phyloP scores from a whole-genome alignment of 768 basidiomycete species.

The Lactarius sanguifluus region DNA sequence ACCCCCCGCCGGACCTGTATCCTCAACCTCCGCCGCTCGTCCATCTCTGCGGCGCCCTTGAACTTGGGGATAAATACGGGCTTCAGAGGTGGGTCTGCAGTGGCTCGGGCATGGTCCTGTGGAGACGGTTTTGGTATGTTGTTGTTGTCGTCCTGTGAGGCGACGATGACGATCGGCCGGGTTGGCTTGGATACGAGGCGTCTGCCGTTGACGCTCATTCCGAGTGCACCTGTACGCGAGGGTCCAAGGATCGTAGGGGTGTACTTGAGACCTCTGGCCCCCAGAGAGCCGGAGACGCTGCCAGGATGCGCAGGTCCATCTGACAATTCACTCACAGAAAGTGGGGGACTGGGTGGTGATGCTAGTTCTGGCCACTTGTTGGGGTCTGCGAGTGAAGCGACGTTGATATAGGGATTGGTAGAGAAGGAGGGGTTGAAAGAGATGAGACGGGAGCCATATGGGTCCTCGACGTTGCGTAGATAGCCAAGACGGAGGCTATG shows the following conservation, averaged over 20 bases:
- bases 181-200: constrained; percentile 8
- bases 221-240: constrained; percentile 64
- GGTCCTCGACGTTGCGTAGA: constrained; percentile 85
- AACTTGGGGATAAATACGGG: constrained; percentile 73
- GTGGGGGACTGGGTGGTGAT: constrained; percentile 65
- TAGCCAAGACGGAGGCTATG: constrained; percentile 85
- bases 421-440: constrained; percentile 75
- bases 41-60: constrained; percentile 86
- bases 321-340: constrained; percentile 63
- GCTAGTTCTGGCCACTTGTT: constrained; percentile 85
- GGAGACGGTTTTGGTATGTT: constrained; percentile 12
- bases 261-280: constrained; percentile 66
- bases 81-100: constrained; percentile 34
- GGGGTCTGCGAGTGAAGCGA: constrained; percentile 74
- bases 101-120: constrained; percentile 14
- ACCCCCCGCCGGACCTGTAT: constrained; percentile 59
- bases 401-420: constrained; percentile 80
- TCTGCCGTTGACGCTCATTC: constrained; percentile 68
- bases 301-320: constrained; percentile 40
- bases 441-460: constrained; percentile 79
- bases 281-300: constrained; percentile 42
- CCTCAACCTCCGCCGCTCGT: constrained; percentile 61
- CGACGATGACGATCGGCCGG: background rate
- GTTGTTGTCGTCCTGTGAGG: constrained; percentile 6
- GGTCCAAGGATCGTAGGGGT: constrained; percentile 86